These are phyloP conservation scores for Bryoerythrophyllum caledonicum DNA, from an alignment of 225 moss, liverwort and hornwort genomes.

Conservation along the genomic window DNA sequence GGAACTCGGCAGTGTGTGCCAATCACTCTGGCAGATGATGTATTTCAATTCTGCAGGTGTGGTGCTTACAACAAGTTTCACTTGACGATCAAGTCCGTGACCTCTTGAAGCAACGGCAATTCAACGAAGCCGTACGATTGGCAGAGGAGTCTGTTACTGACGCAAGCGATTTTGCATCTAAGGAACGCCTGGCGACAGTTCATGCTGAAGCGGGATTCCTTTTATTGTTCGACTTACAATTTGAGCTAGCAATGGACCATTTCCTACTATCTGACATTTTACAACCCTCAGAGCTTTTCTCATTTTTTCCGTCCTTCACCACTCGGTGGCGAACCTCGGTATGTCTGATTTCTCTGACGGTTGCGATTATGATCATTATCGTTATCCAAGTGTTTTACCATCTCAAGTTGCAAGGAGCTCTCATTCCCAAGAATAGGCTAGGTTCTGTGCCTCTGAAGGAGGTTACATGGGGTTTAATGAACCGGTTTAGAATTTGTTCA, in stretches of 20 bases:
- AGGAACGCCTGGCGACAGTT: constrained; percentile 73
- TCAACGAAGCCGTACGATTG: constrained; percentile 78
- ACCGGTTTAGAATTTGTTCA: not conserved
- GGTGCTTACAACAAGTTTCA: constrained; percentile 93
- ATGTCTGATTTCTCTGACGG: constrained; percentile 20
- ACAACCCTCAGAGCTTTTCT: constrained; percentile 90
- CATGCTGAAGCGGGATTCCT: constrained; percentile 95
- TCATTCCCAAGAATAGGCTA: constrained; percentile 1
- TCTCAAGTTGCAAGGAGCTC: constrained; percentile 1
- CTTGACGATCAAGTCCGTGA: constrained; percentile 92
- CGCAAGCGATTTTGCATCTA: constrained; percentile 52
- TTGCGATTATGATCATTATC: constrained; percentile 15
- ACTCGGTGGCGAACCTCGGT: constrained; percentile 92
- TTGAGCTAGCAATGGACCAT: constrained; percentile 88
- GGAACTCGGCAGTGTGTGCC: not conserved
- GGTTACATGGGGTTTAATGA: not conserved
- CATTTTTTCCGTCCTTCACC: constrained; percentile 86
- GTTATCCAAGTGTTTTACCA: constrained; percentile 1
- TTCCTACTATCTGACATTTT: constrained; percentile 82
- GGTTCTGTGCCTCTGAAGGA: not conserved
- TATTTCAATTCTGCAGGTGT: constrained; percentile 61
- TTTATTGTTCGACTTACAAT: constrained; percentile 89
- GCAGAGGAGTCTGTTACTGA: constrained; percentile 79
- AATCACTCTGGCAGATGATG: constrained; percentile 8
- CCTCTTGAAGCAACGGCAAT: constrained; percentile 80